Conservation (phyloP, 306 rosid species). For the Lablab purpureus region DNA sequence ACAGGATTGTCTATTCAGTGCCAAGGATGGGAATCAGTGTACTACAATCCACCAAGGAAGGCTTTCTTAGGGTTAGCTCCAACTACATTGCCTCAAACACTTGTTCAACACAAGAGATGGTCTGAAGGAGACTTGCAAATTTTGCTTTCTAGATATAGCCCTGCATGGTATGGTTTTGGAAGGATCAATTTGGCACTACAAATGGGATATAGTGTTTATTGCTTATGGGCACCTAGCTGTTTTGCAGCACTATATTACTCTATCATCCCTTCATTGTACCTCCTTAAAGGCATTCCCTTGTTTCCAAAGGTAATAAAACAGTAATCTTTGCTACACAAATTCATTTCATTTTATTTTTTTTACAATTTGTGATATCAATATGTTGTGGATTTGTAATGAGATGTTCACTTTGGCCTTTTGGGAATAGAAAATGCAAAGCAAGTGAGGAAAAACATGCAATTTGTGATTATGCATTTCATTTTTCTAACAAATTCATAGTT, state of each 20-base stretch:
- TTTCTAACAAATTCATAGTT: neutral
- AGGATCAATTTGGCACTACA: slow-evolving; percentile 63
- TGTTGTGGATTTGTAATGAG: slow-evolving; percentile 9
- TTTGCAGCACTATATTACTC: slow-evolving; percentile 53
- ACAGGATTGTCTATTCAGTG: slow-evolving; percentile 60
- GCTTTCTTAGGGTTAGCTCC: slow-evolving; percentile 68
- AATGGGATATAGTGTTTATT: slow-evolving; percentile 37
- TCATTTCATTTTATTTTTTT: no score
- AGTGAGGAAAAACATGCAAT: neutral
- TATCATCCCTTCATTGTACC: slow-evolving; percentile 38
- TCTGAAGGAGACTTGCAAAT: slow-evolving; percentile 58
- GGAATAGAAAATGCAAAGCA: slow-evolving; percentile 2
- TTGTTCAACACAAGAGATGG: slow-evolving; percentile 80
- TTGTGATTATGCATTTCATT: neutral
- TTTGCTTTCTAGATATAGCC: slow-evolving; percentile 57
- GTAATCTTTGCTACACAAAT: no score
- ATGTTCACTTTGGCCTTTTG: neutral
- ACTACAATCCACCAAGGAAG: slow-evolving; percentile 58
- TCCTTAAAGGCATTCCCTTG: slow-evolving; percentile 42
- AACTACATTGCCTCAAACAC: slow-evolving; percentile 52
- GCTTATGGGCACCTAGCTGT: slow-evolving; percentile 43
- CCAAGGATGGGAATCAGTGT: slow-evolving; percentile 77
- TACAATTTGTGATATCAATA: neutral
- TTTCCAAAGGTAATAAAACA: slow-evolving; percentile 36
- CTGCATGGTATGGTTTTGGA: slow-evolving; percentile 56